Conservation (phyloP, 83 land plant genomes). For the Picea engelmannii region DNA sequence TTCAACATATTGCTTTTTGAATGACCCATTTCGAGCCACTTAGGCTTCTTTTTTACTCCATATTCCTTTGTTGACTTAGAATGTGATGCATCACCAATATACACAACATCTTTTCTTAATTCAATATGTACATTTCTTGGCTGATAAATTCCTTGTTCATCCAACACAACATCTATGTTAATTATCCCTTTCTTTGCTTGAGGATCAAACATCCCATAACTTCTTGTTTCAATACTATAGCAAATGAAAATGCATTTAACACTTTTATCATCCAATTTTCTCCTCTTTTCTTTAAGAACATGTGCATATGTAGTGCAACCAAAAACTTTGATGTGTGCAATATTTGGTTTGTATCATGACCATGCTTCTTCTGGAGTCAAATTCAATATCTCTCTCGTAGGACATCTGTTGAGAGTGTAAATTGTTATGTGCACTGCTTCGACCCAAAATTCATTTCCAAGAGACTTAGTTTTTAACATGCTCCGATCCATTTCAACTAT, state of each 20-base stretch:
- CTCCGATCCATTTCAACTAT: no score
- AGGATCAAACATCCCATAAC: background rate
- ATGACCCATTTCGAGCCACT: no score
- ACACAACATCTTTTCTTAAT: no score
- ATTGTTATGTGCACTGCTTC: no score
- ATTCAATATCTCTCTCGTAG: background rate
- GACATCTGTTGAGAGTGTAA: no score
- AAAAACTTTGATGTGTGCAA: background rate
- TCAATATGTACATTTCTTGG: no score
- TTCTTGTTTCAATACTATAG: background rate
- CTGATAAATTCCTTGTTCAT: background rate
- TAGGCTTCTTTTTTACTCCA: no score
- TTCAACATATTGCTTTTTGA: no score
- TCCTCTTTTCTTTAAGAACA: background rate
- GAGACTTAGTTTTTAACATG: no score
- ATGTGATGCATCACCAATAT: no score
- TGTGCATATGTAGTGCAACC: background rate
- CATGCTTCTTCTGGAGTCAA: background rate
- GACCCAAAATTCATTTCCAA: no score
- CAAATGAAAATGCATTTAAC: background rate
- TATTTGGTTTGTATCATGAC: background rate
- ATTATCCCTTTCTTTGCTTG: background rate
- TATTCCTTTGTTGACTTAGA: no score
- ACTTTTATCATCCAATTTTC: background rate
- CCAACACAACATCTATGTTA: background rate